Base-by-base conservation (phyloP, 2,329 filamentous ascomycete species). In the Cryphonectria nitschkei region DNA sequence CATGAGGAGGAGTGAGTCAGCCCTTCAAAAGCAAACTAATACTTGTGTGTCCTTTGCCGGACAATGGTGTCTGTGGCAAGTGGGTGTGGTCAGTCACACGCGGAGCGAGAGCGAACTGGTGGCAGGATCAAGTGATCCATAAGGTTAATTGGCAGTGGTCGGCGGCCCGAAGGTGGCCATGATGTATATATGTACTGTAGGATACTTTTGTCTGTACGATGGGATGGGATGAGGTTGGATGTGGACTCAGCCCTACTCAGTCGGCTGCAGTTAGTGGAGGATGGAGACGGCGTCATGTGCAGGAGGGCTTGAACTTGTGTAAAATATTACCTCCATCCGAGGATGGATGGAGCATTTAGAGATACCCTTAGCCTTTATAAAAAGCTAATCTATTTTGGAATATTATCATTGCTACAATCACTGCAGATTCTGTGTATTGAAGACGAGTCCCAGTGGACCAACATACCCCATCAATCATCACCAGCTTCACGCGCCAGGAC, bases 1-100 rank as follows among this genome's bases (percentile, higher is more conserved):
- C 72, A 73, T 22, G 43, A 72, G 62, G 72, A 73, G 50, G 72
- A 73, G 66, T 73, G 32, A 54, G 34, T n/a, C 6, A 6, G n/a
- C n/a, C 41, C 19, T 32, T 16, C 11, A 39, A 13, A 39, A 58
- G 8, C 7, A 39, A 39, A 1, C 11, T 14, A 1, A 14, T 58
- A 11, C 32, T 32, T 60, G 13, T 32, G 19, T 65, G 11, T 54
- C 26, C 16, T 11, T 11, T 37, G 58, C 13, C 32, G 22, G 46
- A 62, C 6, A 34, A n/a, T 32, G 54, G 54, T 43, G n/a, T 26
- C 37, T 39, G 46, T 50, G n/a, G 37, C 34, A 39, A 43, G 61
- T 39, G 3, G 19, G 7, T 32, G 54, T 29, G 26, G 54, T 32
- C 26, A 37, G 37, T 37, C 37, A 56, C 13, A 22, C 16, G 8